Base-by-base conservation (phyloP, 106 monocot species). In the Cymbidium sinense region DNA sequence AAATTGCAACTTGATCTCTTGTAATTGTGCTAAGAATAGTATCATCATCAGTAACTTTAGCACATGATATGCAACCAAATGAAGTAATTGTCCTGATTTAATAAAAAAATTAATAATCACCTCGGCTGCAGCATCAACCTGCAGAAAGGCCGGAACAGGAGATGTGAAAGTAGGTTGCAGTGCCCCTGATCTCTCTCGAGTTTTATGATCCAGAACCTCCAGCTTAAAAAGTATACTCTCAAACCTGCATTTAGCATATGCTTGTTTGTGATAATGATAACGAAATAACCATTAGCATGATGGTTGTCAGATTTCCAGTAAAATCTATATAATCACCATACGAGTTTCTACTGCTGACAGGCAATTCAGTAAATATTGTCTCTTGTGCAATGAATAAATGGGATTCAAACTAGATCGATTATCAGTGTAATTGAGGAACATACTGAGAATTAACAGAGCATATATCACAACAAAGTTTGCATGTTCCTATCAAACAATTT, bases 201-300 rank as follows among this genome's bases (percentile, higher is more conserved):
- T 73, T 83, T 89, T 99, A 74, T 99, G 94, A 84, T 99, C 98
- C 87, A 99, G 82, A 73, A 95, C 81, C 81, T 99, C 98, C 69
- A 99, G 78, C 77, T 95, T 99, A 80, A 92, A 99, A 29, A 99
- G 51, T 43, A 99, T 64, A 74, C 41, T 43, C 80, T 99, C 98
- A 70, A 99, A 87, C 82, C 98, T 99, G 83, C 33, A 87, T 64
- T 47, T 31, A 61, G 2, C 11, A 77, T 21, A 82, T 55, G 77
- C 29, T 54, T 55, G 27, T 25, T 20, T 37, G 36, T 37, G 21
- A 37, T 21, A 71, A 37, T 37, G 33, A 67, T 31, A 33, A 67
- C 47, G 13, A 71, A 37, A 35, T 44, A 2, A 35, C 7, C 8
- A 74, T 74, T 13, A 74, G 74, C 74, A 47, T 28, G 10, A 28